These are phyloP conservation scores for Parathielavia hyrcaniae DNA, from an alignment of 495 filamentous ascomycete genomes.

Conservation along the genomic window DNA sequence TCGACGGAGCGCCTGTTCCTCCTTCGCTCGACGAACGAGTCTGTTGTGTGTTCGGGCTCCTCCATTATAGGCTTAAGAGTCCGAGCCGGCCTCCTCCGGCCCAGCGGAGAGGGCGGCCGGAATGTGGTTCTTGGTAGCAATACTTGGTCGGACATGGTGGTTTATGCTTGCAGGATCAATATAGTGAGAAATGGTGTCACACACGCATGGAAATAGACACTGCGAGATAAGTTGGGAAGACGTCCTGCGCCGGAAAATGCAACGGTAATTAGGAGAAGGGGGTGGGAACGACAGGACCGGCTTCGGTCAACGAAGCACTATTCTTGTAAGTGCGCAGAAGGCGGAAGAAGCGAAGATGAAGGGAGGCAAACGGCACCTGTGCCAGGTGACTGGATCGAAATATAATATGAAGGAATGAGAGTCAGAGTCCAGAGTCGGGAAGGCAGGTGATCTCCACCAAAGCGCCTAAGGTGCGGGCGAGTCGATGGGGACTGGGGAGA, in stretches of 20 bases:
- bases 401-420: slow-evolving; percentile 29
- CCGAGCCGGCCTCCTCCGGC: slow-evolving; percentile 51
- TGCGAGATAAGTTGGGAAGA: slow-evolving; percentile 28
- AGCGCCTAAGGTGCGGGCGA: slow-evolving; percentile 26
- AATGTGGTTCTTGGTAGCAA: slow-evolving; percentile 55
- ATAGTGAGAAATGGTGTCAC: slow-evolving; percentile 22
- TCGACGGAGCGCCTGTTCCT: slow-evolving; percentile 42
- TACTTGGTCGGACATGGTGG: slow-evolving; percentile 53
- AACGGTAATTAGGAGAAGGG: slow-evolving; percentile 27
- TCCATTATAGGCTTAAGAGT: slow-evolving; percentile 84
- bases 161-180: slow-evolving; percentile 25
- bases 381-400: slow-evolving; percentile 25
- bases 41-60: slow-evolving; percentile 44
- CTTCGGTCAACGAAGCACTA: slow-evolving; percentile 50
- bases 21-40: slow-evolving; percentile 26
- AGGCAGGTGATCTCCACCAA: slow-evolving; percentile 20
- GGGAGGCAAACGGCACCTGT: slow-evolving; percentile 17
- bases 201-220: slow-evolving; percentile 23
- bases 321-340: slow-evolving; percentile 30
- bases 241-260: slow-evolving; percentile 40
- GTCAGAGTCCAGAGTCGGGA: slow-evolving; percentile 1
- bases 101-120: slow-evolving; percentile 64
- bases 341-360: slow-evolving; percentile 33
- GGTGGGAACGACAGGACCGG: slow-evolving; percentile 38
- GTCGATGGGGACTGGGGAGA: not conserved